Base-by-base conservation (phyloP, 768 basidiomycete genomes). In the Tylopilus rubrobrunneus region DNA sequence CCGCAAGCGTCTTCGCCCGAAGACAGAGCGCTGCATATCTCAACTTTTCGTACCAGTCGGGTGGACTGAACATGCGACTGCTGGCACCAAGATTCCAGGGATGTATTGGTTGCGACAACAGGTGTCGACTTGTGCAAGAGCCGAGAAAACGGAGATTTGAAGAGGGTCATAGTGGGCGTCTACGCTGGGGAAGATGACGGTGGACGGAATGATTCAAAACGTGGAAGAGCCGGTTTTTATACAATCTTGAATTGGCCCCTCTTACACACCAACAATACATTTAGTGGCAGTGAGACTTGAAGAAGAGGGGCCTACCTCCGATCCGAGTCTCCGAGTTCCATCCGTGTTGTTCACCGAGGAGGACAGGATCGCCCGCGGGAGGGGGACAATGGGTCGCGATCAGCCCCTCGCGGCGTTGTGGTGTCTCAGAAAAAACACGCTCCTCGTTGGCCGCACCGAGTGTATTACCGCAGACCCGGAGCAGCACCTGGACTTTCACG, bases 11-110 rank as follows among this genome's bases (percentile, higher is more conserved):
- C 56, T 5, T 45, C 11, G 0, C 51, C 49, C 0, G 36, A 8
- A 15, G 45, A 17, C 0, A 36, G n/a, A 2, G 56, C 59, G 0
- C 43, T 64, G 15, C 59, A 63, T 5, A 62, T 29, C 10, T 60
- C 62, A 1, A 61, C 39, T 27, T 48, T 63, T 19, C 29, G 19
- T 5, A 64, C 51, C 2, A 50, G 28, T n/a, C 50, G 45, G 15
- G 52, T 25, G 7, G 56, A 25, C 7, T 53, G 33, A 15, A n/a
- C 15, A 23, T 11, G 11, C 4, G 49, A 19, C 27, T 45, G 27
- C 1, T 17, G 10, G 29, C 27, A 56, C 52, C 53, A 61, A 15
- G 44, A 7, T 14, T 45, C 45, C 1, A 64, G 44, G 0, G 56
- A 28, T 39, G 33, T 45, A 5, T 56, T 64, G 15, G 19, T 45